These are phyloP conservation scores for Termitomyces sp. DNA, from an alignment of 768 basidiomycete genomes.

Conservation along the genomic window DNA sequence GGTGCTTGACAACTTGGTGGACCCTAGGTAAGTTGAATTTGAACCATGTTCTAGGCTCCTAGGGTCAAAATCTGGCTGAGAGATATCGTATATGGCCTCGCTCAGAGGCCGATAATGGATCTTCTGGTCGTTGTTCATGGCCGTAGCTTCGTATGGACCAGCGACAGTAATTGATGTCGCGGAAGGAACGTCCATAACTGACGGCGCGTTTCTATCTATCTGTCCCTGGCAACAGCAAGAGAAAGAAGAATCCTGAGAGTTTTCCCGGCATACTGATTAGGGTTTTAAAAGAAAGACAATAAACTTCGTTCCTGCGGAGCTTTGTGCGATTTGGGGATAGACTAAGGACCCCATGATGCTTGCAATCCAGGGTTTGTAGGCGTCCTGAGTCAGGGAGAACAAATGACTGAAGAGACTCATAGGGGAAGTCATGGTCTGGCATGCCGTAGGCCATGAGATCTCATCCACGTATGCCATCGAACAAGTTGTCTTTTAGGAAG, in stretches of 20 bases:
- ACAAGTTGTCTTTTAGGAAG: no score
- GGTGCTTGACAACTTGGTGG: not conserved
- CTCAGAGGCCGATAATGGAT: constrained; percentile 8
- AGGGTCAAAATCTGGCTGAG: constrained; percentile 13
- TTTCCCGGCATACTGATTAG: not conserved
- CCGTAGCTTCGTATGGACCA: not conserved
- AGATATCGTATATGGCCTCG: constrained; percentile 6
- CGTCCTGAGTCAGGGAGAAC: not conserved
- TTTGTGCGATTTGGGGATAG: constrained; percentile 1
- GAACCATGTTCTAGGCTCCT: not conserved
- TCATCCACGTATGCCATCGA: not conserved
- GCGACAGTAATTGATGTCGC: not conserved
- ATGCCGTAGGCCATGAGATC: not conserved
- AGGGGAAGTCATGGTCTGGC: not conserved
- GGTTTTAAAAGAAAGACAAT: not conserved
- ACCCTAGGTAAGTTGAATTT: not conserved
- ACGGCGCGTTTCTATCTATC: not conserved
- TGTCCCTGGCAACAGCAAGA: not conserved
- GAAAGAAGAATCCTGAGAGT: not conserved
- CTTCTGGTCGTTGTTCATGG: constrained; percentile 4
- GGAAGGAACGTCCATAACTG: not conserved
- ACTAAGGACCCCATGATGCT: not conserved
- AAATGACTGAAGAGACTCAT: not conserved
- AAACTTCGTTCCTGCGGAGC: not conserved
- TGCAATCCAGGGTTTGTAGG: not conserved